Evolutionary conservation across 75 land plant species (phyloP), one percentile per base, ranked within the genome.

Genomic region (Picea sitchensis): DNA sequence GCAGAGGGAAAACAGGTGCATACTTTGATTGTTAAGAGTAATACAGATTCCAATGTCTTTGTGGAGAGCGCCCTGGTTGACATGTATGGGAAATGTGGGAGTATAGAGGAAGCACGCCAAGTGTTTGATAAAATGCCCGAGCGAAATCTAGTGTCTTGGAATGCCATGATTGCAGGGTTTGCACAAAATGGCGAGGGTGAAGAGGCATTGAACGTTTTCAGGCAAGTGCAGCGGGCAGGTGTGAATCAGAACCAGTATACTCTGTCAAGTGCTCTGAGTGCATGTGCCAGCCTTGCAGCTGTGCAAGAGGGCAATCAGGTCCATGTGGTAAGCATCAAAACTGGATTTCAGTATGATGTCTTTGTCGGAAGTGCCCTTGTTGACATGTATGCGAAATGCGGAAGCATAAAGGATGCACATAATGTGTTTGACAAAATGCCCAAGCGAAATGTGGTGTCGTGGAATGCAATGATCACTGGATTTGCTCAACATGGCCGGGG

Each of bases 31-130:
- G n/a, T 51, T n/a, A 74, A 51, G 72, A 59, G 26, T 41, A 62
- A 72, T 17, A 56, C 78, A 30, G 17, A 61, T 34, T 51, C 58
- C 17, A 65, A 83, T 38, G 41, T 73, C 20, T 58, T 61, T 4
- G 31, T 85, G n/a, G 44, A 59, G 21, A 85, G 80, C 21, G 60
- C 86, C 7, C 86, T 85, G 36, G 15, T 85, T 47, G 64, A 69
- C 81, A 82, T 85, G 85, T 85, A 83, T 83, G 85, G 58, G 34
- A 78, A 62, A 31, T 82, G 80, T 61, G 77, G 77, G 31, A 75
- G 77, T 47, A 23, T 83, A n/a, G 77, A 80, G 32, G 36, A 73
- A 79, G 84, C 65, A 26, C 17, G 36, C 34, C 32, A 21, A 72
- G n/a, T 80, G 18, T 83, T 80, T 59, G 36, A 57, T 18, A 68